Evolutionary conservation across 805 yeast species (phyloP), one percentile per base, ranked within the genome.

Genomic region (Candida maesae): DNA sequence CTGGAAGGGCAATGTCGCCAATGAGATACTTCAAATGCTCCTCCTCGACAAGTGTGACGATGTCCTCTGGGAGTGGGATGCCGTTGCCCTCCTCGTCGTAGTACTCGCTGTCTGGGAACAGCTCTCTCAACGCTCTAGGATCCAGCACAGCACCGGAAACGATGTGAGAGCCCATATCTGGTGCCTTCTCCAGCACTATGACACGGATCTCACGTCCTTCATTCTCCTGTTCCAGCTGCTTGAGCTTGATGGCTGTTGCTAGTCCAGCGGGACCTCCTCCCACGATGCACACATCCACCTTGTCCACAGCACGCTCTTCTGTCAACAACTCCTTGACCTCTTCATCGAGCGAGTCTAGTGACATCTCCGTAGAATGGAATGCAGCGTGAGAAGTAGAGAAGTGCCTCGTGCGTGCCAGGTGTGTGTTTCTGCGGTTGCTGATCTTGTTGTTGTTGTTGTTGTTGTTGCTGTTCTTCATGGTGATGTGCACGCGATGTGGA

Each of bases 191-290:
- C 29, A 93, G 67, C 2, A 93, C 88, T 9, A 93, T 84, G 26
- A 93, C 95, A 45, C 99, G 71, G 36, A 88, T 65, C 36, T 79
- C 84, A 16, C 86, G 84, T 1, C 82, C 84, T 12, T 43, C 45
- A 21, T 71, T 64, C 47, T 76, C 81, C 39, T 73, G 67, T 56
- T 90, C 96, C 26, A 91, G 65, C 60, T 90, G 96, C 61, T 93
- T 93, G 45, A 88, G 68, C 51, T 76, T 74, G 47, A 93, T 93
- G 11, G 98, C 98, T 2, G 99, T 83, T 1, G 96, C 90, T 37
- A 93, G 68, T 3, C 99, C 99, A 2, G 98, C 95, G 6, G 98
- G 98, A 0, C 99, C 99, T 26, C 95, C 98, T 32, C 99, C 99
- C 2, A 93, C 95, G 38, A 93, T 88, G 55, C 95, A 85, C 17